Evolutionary conservation across 164 flowering plant genomes (phyloP), one percentile per base, ranked within the genome.

Genomic region (Cinnamomum micranthum): DNA sequence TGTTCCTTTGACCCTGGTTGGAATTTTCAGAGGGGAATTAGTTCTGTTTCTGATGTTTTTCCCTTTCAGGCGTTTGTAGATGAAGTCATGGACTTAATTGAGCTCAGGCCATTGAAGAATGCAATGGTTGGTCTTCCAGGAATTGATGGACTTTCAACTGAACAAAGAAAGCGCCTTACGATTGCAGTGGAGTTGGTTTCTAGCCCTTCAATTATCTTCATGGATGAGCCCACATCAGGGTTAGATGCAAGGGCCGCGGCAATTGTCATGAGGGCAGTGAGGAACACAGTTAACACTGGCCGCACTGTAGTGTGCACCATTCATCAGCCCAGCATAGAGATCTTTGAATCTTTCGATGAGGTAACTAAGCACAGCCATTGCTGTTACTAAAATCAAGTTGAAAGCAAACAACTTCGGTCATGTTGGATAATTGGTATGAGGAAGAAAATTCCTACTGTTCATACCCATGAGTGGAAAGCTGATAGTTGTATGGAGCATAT

Each of bases 141-240:
- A 50, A 59, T 95, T 33, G 86, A 90, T 27, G 98, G 99, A 10
- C 82, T 95, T 74, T 93, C 98, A 67, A 95, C 96, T 12, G 98
- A 93, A 76, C 99, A 95, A 72, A 84, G 99, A 74, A 95, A 95
- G 83, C 84, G 98, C 71, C 73, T 95, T 79, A 95, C 99, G 55
- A 93, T 93, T 72, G 98, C 98, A 3, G 99, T 95, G 60, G 99
- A 95, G 81, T 93, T 95, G 35, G 98, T 95, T 77, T 94, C 99
- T 14, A 93, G 91, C 79, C 99, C 99, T 28, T 93, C 98, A 4
- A 93, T 95, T 76, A 90, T 95, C 63, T 95, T 95, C 84, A 95
- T 95, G 99, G 99, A 95, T 76, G 99, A 41, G 47, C 47, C 47
- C 47, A 41, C 47, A 41, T 41, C 47, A 9, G 47, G 47, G 47